Base-by-base conservation (phyloP, 805 yeast genomes). In the Starmera caribaea region DNA sequence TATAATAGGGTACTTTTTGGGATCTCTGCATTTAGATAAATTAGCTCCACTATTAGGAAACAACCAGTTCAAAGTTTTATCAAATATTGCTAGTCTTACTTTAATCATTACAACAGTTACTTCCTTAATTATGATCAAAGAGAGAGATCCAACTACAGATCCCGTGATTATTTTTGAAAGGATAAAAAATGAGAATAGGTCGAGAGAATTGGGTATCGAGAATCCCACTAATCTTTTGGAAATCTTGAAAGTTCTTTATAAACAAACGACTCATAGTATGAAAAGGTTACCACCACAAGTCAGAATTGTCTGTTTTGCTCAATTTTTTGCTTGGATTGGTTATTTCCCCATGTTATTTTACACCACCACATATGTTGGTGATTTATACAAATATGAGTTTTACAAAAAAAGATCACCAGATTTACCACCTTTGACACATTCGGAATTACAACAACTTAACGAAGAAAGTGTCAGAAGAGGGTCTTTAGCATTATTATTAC, bases 261-360 rank as follows among this genome's bases (percentile, higher is more conserved):
- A 47, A 29, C 70, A 67, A 43, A 68, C 71, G 0, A 36, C 46
- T 0, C 50, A 58, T 11, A 65, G 70, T 11, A 55, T 66, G 10
- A 46, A 42, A 3, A 49, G 61, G 27, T 53, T 76, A 10, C 76
- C 82, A 9, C 67, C 71, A 3, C 77, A 71, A 45, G 70, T 74
- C 3, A 64, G 63, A 38, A 53, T 64, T 1, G 73, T 76, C 3
- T 77, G 81, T 46, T 60, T 57, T 38, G 74, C 76, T 2, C 80
- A 78, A 52, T 72, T 77, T 42, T 73, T 73, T 54, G 82, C 82
- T 1, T 78, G 83, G 83, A 70, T 77, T 33, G 81, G 81, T 1
- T 78, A 79, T 59, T 78, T 78, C 57, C 80, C 81, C 2, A 68
- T 78, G 71, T 51, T 78, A 26, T 78, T 77, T 45, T 78, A 77